Evolutionary conservation across 352 stramenopile species (phyloP).

Genomic region (Phytophthora citrophthora): DNA sequence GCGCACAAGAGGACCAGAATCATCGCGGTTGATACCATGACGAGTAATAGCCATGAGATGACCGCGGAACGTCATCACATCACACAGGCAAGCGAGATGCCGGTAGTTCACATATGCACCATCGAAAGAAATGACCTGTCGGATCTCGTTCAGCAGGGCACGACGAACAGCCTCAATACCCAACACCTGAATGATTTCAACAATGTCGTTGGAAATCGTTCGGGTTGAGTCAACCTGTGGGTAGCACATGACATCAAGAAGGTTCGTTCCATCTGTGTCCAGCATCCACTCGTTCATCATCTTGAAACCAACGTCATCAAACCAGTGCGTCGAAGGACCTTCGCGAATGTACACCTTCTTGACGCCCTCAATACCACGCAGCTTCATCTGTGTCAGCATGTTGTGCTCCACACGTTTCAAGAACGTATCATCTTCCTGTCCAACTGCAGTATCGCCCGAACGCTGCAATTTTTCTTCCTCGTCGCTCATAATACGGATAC

Average conservation of each 20-base stretch:
- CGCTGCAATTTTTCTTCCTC: conserved; percentile 89
- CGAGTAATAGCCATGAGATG: conserved; percentile 98
- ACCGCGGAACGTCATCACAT: conserved; percentile 99
- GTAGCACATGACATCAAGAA: conserved; percentile 97
- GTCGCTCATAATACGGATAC: conserved; percentile 97
- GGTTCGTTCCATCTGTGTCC: conserved; percentile 99
- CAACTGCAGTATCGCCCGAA: conserved; percentile 83
- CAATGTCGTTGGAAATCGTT: conserved; percentile 99
- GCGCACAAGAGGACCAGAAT: conserved; percentile 97
- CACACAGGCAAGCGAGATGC: conserved; percentile 97
- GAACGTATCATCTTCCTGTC: conserved; percentile 95
- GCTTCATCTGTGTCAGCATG: conserved; percentile 96
- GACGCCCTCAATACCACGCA: conserved; percentile 97
- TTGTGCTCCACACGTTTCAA: conserved; percentile 98
- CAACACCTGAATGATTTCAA: conserved; percentile 98
- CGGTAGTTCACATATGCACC: conserved; percentile 99
- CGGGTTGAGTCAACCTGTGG: conserved; percentile 96
- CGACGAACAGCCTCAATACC: conserved; percentile 92
- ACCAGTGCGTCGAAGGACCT: conserved; percentile 94
- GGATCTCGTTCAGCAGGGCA: conserved; percentile 95
- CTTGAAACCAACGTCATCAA: conserved; percentile 95
- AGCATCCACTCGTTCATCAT: conserved; percentile 98
- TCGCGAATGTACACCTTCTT: conserved; percentile 99
- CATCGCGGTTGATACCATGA: conserved; percentile 99
- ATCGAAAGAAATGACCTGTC: conserved; percentile 99